Evolutionary conservation across 805 yeast species (phyloP), one percentile per base, ranked within the genome.

Genomic region (Maudiozyma serrabonitensis): DNA sequence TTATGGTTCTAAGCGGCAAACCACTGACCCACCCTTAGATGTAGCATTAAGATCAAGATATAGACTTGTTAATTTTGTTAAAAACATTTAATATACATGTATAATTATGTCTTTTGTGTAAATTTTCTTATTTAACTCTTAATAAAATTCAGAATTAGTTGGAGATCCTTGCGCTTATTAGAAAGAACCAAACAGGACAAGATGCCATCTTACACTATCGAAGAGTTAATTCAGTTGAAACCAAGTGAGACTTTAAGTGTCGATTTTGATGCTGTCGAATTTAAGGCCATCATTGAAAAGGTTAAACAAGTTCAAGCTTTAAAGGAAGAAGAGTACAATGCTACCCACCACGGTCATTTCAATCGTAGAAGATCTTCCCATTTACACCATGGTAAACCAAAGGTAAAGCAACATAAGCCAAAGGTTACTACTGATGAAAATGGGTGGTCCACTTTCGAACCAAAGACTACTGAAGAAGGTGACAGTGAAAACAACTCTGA

Each of bases 391-490:
- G 71, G 68, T 45, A 72, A 72, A 65, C 84, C 84, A 48, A 74
- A 73, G 58, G 74, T 82, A 60, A 76, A 82, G 62, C 81, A 77
- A 62, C 76, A 76, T 68, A 72, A 71, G 57, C 75, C 73, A 52
- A 69, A 68, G 54, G 72, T 71, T 35, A 71, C 75, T 18, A 64
- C 82, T 35, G 95, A 85, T 62, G 84, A 81, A 50, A 91, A 86
- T 54, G 95, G 95, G 43, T 86, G 93, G 91, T 84, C 84, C 50
- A 82, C 91, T 21, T 73, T 77, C 51, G 80, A 79, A 56, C 68
- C 69, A 37, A 78, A 75, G 45, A 52, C 52, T 28, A 60, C 54
- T 23, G 63, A 58, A 37, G 55, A 57, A 37, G 55, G 57, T 45
- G 55, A 56, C 26, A 57, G 48, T 19, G 51, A 52, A 34, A 58